Evolutionary conservation across 306 rosid species (phyloP), one percentile per base, ranked within the genome.

Genomic region (Purshia tridentata): DNA sequence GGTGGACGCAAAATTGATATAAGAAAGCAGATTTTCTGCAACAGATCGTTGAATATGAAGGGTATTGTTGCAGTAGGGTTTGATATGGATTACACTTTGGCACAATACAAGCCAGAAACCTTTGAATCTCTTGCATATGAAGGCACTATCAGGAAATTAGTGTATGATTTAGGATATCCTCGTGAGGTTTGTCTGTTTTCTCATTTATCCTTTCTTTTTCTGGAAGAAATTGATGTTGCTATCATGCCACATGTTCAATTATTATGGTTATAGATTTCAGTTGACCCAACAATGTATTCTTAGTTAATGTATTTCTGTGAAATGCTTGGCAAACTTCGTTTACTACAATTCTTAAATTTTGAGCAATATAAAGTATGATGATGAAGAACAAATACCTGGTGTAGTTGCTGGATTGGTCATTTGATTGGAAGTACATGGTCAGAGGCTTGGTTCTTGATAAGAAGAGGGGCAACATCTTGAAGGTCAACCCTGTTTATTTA

Each of bases 381-480:
- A 67, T 77, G 76, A 40, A 81, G 74, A 60, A 13, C 35, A 8
- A 73, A 70, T 51, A 52, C 70, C 66, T 79, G 76, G 18, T 84
- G 82, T 88, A 94, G 99, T 79, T 94, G 79, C 90, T 94, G 48
- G 76, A 57, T 72, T 94, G 97, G 99, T 76, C 90, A 48, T 94
- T 94, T 81, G 88, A 94, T 79, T 86, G 89, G 97, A 85, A 86
- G 77, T 91, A 94, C 90, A 94, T 94, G 99, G 99, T 94, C 81
- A 83, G 99, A 81, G 99, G 99, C 67, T 88, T 94, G 91, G 99
- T 94, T 64, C 95, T 94, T 7, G 99, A 94, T 85, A 94, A 94
- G 81, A 94, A 83, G 81, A 84, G 97, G 82, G 99, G 99, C 80
- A 94, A 94, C 81, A 94, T 94, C 76, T 86, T 94, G 88, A 94